Evolutionary conservation across 495 filamentous ascomycete species (phyloP).

Genomic region (Pyrenula aspistea): DNA sequence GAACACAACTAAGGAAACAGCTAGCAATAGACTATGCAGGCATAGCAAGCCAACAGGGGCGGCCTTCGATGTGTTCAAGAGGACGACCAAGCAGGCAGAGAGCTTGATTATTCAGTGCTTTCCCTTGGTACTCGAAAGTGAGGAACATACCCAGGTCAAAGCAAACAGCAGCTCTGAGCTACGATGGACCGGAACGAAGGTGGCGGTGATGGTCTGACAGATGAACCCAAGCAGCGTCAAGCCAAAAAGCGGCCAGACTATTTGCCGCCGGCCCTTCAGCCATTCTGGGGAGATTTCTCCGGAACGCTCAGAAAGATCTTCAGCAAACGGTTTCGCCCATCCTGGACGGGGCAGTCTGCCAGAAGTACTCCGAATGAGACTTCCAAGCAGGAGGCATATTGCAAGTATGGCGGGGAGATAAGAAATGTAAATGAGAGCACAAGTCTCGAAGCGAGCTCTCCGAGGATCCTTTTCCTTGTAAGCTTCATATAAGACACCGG

Average conservation of each 20-base stretch:
- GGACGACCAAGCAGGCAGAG: constrained; percentile 22
- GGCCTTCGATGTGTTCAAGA: constrained; percentile 15
- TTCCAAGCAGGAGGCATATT: constrained; percentile 22
- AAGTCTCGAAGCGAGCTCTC: constrained; percentile 34
- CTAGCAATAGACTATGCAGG: constrained; percentile 19
- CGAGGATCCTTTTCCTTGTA: constrained; percentile 28
- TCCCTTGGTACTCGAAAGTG: constrained; percentile 19
- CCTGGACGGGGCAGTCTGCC: constrained; percentile 17
- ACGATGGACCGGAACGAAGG: constrained; percentile 18
- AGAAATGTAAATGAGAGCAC: constrained; percentile 34
- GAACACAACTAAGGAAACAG: constrained; percentile 22
- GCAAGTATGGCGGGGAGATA: constrained; percentile 29
- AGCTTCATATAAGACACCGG: neutral
- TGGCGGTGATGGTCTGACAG: constrained; percentile 26
- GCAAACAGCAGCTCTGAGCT: constrained; percentile 17
- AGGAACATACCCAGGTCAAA: constrained; percentile 33
- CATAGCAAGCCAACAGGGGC: constrained; percentile 28
- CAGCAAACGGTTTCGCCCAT: constrained; percentile 39
- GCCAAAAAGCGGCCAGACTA: constrained; percentile 26
- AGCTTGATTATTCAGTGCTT: constrained; percentile 34
- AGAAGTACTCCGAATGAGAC: constrained; percentile 11
- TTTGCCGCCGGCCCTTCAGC: constrained; percentile 14
- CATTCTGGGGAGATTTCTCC: constrained; percentile 16
- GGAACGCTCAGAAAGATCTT: constrained; percentile 21
- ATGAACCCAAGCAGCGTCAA: constrained; percentile 26